Percentiles rank a stretch among this genome's conserved stretches.
phyloP scores from a whole-genome alignment of 73 alveolate genomes.

The Paramecium pentaurelia region DNA sequence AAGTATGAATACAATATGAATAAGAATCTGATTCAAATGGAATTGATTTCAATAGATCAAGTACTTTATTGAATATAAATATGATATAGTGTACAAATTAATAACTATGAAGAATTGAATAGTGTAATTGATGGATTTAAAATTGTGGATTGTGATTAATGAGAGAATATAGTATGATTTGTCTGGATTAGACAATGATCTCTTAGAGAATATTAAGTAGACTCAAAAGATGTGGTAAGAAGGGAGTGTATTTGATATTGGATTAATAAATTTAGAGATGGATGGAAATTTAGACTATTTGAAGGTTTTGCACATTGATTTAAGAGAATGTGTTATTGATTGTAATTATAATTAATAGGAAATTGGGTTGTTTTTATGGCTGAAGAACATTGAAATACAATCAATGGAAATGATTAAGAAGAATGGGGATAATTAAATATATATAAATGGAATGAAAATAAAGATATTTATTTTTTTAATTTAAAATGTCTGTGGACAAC shows the following conservation, averaged over 20 bases:
- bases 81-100: neutral
- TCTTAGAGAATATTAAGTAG: neutral
- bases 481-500: conserved; percentile 4
- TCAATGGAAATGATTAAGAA: neutral
- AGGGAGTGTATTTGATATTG: neutral
- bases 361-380: neutral
- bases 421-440: neutral
- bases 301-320: neutral
- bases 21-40: neutral
- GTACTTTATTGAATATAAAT: neutral
- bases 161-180: neutral
- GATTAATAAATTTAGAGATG: neutral
- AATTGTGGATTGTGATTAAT: neutral
- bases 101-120: neutral
- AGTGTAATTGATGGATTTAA: neutral
- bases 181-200: neutral
- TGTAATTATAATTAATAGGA: neutral
- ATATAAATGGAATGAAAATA: conserved; percentile 17
- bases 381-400: neutral
- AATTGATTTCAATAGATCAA: neutral
- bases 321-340: neutral
- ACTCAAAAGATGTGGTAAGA: neutral
- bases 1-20: neutral
- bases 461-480: conserved; percentile 10
- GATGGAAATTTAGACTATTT: neutral